Evolutionary conservation across 2,329 filamentous ascomycete genomes (phyloP).

Genomic region (Xylariaceae sp.): DNA sequence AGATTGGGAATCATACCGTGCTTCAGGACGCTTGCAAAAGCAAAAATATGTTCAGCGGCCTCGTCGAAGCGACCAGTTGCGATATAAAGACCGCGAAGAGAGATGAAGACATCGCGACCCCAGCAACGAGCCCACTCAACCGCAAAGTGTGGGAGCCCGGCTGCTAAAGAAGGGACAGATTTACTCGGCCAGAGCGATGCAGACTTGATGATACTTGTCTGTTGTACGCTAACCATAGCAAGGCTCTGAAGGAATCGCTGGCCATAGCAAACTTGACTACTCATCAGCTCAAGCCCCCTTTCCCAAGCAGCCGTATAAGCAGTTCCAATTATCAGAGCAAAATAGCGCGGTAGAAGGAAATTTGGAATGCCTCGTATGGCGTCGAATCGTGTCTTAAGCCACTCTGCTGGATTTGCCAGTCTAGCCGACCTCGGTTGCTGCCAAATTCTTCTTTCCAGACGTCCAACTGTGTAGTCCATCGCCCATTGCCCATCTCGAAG

Average conservation of each 20-base stretch:
- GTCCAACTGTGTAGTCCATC: conserved; percentile 77
- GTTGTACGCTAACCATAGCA: conserved; percentile 86
- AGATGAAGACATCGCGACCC: conserved; percentile 97
- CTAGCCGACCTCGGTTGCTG: conserved; percentile 57
- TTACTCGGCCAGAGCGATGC: conserved; percentile 86
- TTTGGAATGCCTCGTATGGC: conserved; percentile 79
- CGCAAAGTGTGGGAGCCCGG: conserved; percentile 89
- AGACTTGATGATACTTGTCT: conserved; percentile 83
- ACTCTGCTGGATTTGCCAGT: conserved; percentile 63
- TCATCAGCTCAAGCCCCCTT: conserved; percentile 73
- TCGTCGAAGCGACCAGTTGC: conserved; percentile 84
- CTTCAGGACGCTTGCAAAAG: conserved; percentile 93
- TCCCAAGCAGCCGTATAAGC: conserved; percentile 82
- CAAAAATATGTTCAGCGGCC: conserved; percentile 88
- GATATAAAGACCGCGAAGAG: conserved; percentile 83
- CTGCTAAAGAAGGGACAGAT: conserved; percentile 79
- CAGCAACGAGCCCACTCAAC: conserved; percentile 94
- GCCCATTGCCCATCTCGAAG: conserved; percentile 89
- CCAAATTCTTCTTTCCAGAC: conserved; percentile 70
- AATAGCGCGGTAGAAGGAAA: conserved; percentile 89
- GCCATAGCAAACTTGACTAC: conserved; percentile 68
- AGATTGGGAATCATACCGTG: conserved; percentile 98
- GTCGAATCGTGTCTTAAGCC: conserved; percentile 81
- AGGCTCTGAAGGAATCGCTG: conserved; percentile 87
- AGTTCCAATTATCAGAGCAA: conserved; percentile 81